Conservation (phyloP, 2,329 filamentous ascomycete species). For the Penicillium sp. region DNA sequence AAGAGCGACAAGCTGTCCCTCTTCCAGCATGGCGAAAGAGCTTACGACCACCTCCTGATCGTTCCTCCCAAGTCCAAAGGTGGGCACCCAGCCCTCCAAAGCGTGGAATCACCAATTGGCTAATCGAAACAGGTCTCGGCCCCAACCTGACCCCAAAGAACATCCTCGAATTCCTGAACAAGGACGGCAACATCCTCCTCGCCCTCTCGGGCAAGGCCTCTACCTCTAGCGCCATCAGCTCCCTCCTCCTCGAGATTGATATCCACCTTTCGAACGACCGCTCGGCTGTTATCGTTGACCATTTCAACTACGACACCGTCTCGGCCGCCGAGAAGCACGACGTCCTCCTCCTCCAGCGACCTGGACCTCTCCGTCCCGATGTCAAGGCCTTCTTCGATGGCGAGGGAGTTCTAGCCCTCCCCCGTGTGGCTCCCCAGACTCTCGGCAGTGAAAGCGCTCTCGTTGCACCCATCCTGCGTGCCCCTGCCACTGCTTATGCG, state of each 20-base stretch:
- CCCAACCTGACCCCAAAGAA: conserved; percentile 82
- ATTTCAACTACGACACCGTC: conserved; percentile 85
- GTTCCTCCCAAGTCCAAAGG: conserved; percentile 90
- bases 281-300: conserved; percentile 83
- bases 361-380: conserved; percentile 64
- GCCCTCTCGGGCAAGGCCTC: conserved; percentile 72
- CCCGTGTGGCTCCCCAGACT: conserved; percentile 75
- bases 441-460: conserved; percentile 75
- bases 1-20: conserved; percentile 76
- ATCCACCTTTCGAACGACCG: conserved; percentile 85
- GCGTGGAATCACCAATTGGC: conserved; percentile 27
- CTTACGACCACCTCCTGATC: conserved; percentile 87
- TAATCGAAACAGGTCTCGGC: conserved; percentile 67
- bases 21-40: conserved; percentile 82
- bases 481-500: conserved; percentile 82
- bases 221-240: conserved; percentile 71
- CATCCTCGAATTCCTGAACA: conserved; percentile 88
- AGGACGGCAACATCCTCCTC: conserved; percentile 86
- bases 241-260: conserved; percentile 83
- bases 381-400: conserved; percentile 77
- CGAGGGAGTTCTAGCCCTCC: conserved; percentile 73
- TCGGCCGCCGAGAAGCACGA: conserved; percentile 84
- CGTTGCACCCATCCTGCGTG: conserved; percentile 78
- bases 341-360: conserved; percentile 75
- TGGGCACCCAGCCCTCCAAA: conserved; percentile 36